Percentiles rank a stretch among this genome's conserved stretches.
Conservation (phyloP, 345 rosid species). For the Eucalyptus tenuipes region DNA sequence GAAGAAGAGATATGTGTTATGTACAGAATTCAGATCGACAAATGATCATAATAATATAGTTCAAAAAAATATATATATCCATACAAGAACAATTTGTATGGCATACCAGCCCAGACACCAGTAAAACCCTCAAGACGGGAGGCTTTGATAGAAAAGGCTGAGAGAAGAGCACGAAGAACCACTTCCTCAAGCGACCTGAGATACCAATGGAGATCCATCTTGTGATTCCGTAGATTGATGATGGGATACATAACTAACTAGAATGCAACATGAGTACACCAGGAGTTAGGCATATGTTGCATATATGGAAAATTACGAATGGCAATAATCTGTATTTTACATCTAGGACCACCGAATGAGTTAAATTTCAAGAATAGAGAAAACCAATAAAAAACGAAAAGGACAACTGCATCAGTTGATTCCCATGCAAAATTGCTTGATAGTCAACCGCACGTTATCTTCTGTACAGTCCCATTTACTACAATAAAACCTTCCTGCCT, state of each 20-base stretch:
- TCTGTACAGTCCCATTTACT: background rate
- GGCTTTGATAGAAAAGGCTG: slow-evolving; percentile 57
- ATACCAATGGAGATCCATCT: slow-evolving; percentile 97
- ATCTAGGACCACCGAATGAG: background rate
- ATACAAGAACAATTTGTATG: background rate
- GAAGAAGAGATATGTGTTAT: background rate
- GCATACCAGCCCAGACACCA: slow-evolving; percentile 86
- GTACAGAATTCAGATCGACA: background rate
- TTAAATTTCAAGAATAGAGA: background rate
- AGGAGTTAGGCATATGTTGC: background rate
- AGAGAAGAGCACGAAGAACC: slow-evolving; percentile 56
- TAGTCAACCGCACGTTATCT: background rate
- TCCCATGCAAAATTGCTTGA: background rate
- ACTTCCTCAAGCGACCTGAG: slow-evolving; percentile 86
- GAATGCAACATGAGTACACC: background rate
- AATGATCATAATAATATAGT: background rate
- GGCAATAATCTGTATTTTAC: background rate
- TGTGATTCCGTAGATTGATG: slow-evolving; percentile 74
- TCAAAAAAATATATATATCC: background rate
- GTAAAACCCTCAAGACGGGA: slow-evolving; percentile 67
- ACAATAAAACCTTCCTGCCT: background rate
- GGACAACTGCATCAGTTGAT: background rate
- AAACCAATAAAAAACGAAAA: background rate
- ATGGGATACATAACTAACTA: slow-evolving; percentile 89
- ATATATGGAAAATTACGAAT: background rate